phyloP scores from a whole-genome alignment of 352 stramenopile genomes.

The Phytophthora tentaculata region DNA sequence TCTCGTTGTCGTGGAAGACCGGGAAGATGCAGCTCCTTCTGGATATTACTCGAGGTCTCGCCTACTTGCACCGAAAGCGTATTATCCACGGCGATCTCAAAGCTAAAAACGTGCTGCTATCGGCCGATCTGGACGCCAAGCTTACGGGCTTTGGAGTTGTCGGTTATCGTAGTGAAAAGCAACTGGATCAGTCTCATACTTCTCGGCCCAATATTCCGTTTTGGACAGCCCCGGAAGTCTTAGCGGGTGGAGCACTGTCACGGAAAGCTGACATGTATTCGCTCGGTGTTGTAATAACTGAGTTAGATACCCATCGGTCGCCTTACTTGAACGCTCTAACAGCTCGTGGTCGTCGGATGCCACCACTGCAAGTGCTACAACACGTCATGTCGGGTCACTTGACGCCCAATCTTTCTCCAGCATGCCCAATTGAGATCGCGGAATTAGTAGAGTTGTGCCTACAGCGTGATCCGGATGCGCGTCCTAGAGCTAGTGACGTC shows the following conservation, averaged over 20 bases:
- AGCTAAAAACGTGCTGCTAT: constrained; percentile 56
- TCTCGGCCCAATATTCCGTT: constrained; percentile 25
- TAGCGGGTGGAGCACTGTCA: constrained; percentile 50
- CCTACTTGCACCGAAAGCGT: constrained; percentile 51
- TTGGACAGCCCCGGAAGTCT: constrained; percentile 81
- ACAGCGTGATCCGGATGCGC: constrained; percentile 27
- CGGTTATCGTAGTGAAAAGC: neutral
- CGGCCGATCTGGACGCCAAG: constrained; percentile 41
- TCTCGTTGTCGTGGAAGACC: constrained; percentile 46
- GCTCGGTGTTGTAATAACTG: constrained; percentile 65
- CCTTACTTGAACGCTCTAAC: constrained; percentile 39
- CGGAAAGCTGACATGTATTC: constrained; percentile 79
- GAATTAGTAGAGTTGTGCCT: constrained; percentile 41
- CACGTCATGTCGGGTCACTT: constrained; percentile 35
- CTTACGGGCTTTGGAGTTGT: constrained; percentile 46
- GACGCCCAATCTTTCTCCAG: constrained; percentile 32
- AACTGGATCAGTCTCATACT: constrained; percentile 20
- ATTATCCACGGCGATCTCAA: constrained; percentile 66
- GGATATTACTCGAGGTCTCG: constrained; percentile 51
- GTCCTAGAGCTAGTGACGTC: constrained; percentile 36
- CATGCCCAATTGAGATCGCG: constrained; percentile 40
- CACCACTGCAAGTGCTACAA: constrained; percentile 43
- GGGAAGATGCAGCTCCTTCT: constrained; percentile 54
- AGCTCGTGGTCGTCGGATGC: constrained; percentile 14
- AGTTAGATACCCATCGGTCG: constrained; percentile 56